phyloP scores from a whole-genome alignment of 2,329 filamentous ascomycete genomes.

The Clarireedia sp. region DNA sequence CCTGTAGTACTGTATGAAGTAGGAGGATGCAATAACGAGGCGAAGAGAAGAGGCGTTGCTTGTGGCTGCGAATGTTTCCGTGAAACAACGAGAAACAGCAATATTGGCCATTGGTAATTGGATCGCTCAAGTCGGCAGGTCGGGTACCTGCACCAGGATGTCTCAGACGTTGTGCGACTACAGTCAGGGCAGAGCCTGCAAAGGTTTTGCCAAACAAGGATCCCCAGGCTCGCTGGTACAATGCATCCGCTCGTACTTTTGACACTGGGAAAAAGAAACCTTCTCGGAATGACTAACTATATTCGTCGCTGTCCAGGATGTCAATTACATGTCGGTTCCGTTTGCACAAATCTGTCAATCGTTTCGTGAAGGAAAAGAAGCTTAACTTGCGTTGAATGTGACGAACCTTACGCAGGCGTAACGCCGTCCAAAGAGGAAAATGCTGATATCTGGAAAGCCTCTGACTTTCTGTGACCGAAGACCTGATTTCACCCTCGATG shows the following conservation, averaged over 20 bases:
- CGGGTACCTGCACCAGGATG: slow-evolving; percentile 10
- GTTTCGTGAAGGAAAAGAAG: background rate
- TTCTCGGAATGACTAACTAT: background rate
- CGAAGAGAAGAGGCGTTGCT: background rate
- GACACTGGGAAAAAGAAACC: background rate
- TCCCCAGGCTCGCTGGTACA: background rate
- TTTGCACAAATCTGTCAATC: slow-evolving; percentile 3
- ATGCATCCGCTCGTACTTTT: background rate
- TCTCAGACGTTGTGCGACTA: slow-evolving; percentile 8
- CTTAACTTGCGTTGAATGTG: background rate
- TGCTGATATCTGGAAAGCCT: too few species aligned
- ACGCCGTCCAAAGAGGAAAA: background rate
- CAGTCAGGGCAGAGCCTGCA: slow-evolving; percentile 4
- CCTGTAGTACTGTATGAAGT: background rate
- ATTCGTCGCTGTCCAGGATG: background rate
- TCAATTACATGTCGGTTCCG: background rate
- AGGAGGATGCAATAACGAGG: slow-evolving; percentile 2
- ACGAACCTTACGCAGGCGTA: background rate
- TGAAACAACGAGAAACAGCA: slow-evolving; percentile 9
- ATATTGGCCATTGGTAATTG: slow-evolving; percentile 8
- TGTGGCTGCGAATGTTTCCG: background rate
- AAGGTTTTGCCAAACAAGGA: background rate
- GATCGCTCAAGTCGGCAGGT: slow-evolving; percentile 5
- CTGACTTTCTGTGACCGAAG: too few species aligned
- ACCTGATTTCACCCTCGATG: background rate